phyloP scores from a whole-genome alignment of 768 basidiomycete genomes.

The Boletus rubropictus region DNA sequence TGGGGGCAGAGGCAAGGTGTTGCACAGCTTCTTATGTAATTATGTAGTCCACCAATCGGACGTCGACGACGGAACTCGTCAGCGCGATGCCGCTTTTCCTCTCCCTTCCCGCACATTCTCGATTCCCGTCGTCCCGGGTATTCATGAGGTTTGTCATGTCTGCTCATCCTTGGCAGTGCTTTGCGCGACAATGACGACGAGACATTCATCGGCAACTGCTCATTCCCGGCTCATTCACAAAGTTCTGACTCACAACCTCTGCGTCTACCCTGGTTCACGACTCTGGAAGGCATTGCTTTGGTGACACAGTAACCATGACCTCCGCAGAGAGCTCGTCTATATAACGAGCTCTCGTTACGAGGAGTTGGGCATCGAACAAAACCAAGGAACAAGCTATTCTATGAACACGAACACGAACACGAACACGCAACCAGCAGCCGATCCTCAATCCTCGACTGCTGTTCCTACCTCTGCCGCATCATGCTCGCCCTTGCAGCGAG shows the following conservation, averaged over 20 bases:
- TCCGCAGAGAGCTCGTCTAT: slow-evolving; percentile 6
- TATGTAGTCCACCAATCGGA: no score
- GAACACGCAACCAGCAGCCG: not conserved
- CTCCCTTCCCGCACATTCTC: not conserved
- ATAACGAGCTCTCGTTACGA: not conserved
- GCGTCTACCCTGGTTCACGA: no score
- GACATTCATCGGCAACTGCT: not conserved
- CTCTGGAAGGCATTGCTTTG: not conserved
- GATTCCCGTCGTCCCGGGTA: no score
- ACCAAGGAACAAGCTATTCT: not conserved
- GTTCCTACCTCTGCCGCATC: not conserved
- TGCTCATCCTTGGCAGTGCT: not conserved
- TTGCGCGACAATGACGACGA: no score
- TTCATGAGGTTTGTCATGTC: slow-evolving; percentile 8
- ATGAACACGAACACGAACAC: not conserved
- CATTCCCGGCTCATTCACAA: not conserved
- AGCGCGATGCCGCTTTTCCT: not conserved
- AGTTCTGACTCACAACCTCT: not conserved
- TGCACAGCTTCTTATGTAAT: no score
- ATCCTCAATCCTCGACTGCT: slow-evolving; percentile 2
- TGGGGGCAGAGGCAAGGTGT: no score
- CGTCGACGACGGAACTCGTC: not conserved
- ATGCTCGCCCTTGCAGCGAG: slow-evolving; percentile 35
- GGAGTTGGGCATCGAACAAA: not conserved
- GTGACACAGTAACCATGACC: not conserved